These are phyloP conservation scores for Zygoascus biomembranicola DNA, from an alignment of 805 yeast genomes.

Conservation along the genomic window DNA sequence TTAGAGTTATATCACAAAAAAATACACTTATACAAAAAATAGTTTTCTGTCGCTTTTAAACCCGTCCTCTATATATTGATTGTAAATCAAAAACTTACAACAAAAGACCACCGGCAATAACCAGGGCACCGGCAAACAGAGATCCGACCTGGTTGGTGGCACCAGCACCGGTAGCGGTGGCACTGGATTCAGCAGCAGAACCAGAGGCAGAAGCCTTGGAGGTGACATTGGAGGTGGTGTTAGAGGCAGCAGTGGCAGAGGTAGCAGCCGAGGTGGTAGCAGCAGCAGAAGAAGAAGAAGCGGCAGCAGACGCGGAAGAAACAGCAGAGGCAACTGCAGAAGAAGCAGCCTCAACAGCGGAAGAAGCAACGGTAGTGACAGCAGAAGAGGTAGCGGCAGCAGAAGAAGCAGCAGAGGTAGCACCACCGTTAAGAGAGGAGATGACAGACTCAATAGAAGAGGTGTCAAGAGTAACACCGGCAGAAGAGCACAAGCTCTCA, in stretches of 20 bases:
- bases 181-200: background rate
- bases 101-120: background rate
- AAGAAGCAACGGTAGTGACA: background rate
- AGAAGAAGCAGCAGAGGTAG: background rate
- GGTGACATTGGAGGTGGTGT: background rate
- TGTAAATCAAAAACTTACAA: background rate
- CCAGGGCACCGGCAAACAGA: background rate
- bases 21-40: background rate
- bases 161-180: background rate
- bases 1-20: background rate
- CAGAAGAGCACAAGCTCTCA: background rate
- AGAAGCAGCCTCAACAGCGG: background rate
- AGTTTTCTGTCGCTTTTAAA: background rate
- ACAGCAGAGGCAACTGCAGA: slow-evolving; percentile 32
- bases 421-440: background rate
- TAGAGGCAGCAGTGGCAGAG: background rate
- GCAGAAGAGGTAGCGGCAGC: background rate
- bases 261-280: background rate
- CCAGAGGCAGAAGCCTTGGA: background rate
- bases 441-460: background rate
- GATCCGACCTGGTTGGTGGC: background rate
- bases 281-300: slow-evolving; percentile 2
- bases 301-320: slow-evolving; percentile 32
- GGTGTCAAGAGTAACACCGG: background rate
- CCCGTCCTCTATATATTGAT: background rate